Conservation (phyloP, 1,284 basidiomycete species). For the Marasmius sp. region DNA sequence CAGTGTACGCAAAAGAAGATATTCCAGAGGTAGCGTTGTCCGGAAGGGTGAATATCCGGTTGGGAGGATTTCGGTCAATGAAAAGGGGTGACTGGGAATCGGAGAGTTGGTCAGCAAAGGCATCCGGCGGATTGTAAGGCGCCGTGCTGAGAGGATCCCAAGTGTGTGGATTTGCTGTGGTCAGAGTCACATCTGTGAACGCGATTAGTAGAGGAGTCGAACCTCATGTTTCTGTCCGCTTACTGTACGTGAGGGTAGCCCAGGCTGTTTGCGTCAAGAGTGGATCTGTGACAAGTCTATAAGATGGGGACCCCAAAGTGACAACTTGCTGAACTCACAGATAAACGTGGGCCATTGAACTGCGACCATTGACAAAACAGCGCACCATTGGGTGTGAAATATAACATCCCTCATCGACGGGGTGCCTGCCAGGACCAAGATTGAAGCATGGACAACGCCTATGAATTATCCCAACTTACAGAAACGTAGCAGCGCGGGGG, state of each 20-base stretch:
- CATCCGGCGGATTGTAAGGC: slow-evolving; percentile 61
- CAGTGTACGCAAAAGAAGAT: slow-evolving; percentile 58
- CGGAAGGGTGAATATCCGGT: slow-evolving; percentile 74
- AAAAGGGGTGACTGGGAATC: slow-evolving; percentile 77
- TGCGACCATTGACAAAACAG: slow-evolving; percentile 86
- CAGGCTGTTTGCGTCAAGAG: slow-evolving; percentile 84
- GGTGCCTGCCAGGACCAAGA: slow-evolving; percentile 58
- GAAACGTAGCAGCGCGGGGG: slow-evolving; percentile 87
- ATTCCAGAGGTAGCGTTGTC: slow-evolving; percentile 61
- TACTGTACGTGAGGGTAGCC: slow-evolving; percentile 86
- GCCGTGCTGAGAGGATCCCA: slow-evolving; percentile 67
- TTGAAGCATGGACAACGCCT: slow-evolving; percentile 12
- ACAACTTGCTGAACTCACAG: slow-evolving; percentile 53
- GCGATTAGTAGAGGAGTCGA: no score
- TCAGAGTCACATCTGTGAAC: slow-evolving; percentile 70
- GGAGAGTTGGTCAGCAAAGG: slow-evolving; percentile 70
- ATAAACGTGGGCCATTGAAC: slow-evolving; percentile 93
- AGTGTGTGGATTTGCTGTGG: slow-evolving; percentile 43
- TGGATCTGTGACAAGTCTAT: slow-evolving; percentile 58
- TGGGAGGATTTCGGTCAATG: slow-evolving; percentile 67
- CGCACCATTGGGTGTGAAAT: slow-evolving; percentile 90
- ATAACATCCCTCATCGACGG: slow-evolving; percentile 92
- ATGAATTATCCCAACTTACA: slow-evolving; percentile 44
- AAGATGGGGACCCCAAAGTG: not conserved
- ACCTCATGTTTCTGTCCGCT: slow-evolving; percentile 22